phyloP scores from a whole-genome alignment of 257 asterid species.

The Nicotiana sylvestris region DNA sequence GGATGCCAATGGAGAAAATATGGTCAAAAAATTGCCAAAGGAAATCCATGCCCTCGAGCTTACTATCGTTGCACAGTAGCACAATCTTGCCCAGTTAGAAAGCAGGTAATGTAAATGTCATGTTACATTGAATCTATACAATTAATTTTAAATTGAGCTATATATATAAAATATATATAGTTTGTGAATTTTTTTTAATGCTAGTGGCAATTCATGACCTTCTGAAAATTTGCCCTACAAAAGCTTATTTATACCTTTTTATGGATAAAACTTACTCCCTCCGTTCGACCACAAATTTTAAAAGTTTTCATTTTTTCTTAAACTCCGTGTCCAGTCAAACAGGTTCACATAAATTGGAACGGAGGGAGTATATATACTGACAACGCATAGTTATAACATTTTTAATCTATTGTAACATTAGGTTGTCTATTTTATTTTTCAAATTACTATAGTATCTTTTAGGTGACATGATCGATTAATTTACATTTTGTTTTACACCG shows the following conservation, averaged over 20 bases:
- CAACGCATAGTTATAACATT: not conserved
- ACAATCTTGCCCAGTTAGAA: slow-evolving; percentile 34
- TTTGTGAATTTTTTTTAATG: not conserved
- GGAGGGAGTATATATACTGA: not conserved
- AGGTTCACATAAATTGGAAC: too few species aligned
- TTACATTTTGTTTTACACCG: not conserved
- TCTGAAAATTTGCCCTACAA: not conserved
- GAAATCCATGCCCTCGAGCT: slow-evolving; percentile 41
- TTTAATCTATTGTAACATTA: not conserved
- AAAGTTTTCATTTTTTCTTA: too few species aligned
- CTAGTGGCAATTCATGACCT: not conserved
- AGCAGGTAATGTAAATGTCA: slow-evolving; percentile 20
- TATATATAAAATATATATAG: not conserved
- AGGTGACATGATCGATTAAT: not conserved
- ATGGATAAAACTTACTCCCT: not conserved
- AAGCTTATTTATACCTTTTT: not conserved
- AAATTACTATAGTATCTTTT: not conserved
- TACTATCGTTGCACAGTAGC: slow-evolving; percentile 41
- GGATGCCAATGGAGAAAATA: slow-evolving; percentile 49
- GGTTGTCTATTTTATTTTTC: not conserved
- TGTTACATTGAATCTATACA: not conserved
- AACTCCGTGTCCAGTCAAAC: too few species aligned
- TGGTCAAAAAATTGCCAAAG: slow-evolving; percentile 41
- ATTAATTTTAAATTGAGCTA: not conserved
- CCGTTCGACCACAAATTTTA: too few species aligned